Evolutionary conservation across 257 asterid genomes (phyloP).

Genomic region (Solanum sejunctum): DNA sequence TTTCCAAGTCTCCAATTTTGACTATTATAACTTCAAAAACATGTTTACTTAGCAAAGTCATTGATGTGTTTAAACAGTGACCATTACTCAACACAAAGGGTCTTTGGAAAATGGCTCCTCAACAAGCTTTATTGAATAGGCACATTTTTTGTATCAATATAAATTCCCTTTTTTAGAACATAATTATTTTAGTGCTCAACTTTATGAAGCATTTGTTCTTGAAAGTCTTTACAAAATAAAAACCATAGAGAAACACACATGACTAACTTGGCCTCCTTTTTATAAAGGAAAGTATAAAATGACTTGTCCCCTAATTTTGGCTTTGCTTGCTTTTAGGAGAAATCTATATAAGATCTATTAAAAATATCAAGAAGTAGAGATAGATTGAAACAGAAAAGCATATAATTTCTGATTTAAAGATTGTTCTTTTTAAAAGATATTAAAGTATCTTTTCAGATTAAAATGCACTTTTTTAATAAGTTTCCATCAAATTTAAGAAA

Average conservation of each 20-base stretch:
- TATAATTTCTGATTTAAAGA: too few species aligned
- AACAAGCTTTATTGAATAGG: neutral
- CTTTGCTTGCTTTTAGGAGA: neutral
- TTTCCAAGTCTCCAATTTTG: neutral
- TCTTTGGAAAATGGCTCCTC: neutral
- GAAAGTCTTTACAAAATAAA: neutral
- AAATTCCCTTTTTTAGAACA: neutral
- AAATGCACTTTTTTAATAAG: too few species aligned
- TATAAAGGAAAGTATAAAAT: neutral
- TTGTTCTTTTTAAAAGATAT: too few species aligned
- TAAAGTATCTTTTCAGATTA: too few species aligned
- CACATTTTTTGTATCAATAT: neutral
- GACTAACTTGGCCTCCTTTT: neutral
- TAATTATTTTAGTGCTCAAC: neutral
- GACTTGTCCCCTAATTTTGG: neutral
- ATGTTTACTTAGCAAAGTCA: neutral
- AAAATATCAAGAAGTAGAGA: neutral
- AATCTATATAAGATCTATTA: neutral
- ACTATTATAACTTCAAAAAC: neutral
- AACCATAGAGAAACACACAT: neutral
- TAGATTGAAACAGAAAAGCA: too few species aligned
- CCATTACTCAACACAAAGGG: neutral
- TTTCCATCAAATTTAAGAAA: too few species aligned
- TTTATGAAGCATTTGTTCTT: neutral
- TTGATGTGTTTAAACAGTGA: neutral